A percentile compares a stretch with the other conserved stretches of the same genome.
Conservation (phyloP, 495 filamentous ascomycete genomes). For the Aspergillus avenaceus region DNA sequence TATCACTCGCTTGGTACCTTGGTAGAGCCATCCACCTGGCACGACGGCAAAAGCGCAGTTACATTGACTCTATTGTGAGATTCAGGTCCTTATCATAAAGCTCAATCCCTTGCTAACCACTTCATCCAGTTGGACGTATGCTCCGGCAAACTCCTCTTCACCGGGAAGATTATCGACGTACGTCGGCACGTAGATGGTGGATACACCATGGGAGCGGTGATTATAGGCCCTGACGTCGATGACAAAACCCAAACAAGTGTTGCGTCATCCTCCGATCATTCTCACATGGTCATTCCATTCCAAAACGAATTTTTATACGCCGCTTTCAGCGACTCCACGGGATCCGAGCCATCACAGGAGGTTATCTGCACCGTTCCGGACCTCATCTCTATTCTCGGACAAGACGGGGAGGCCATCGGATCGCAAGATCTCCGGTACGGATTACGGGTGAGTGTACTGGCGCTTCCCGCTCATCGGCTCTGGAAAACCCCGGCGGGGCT, state of each 20-base stretch:
- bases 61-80: background rate
- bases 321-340: slow-evolving; percentile 11
- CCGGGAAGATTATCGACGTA: slow-evolving; percentile 59
- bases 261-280: background rate
- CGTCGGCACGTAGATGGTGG: slow-evolving; percentile 47
- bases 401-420: slow-evolving; percentile 29
- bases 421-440: slow-evolving; percentile 35
- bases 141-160: slow-evolving; percentile 50
- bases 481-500: too few species aligned
- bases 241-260: slow-evolving; percentile 12
- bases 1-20: background rate
- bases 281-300: slow-evolving; percentile 52
- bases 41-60: background rate
- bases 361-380: slow-evolving; percentile 30
- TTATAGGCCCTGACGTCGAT: slow-evolving; percentile 32
- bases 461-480: background rate
- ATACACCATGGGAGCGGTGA: slow-evolving; percentile 53
- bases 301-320: slow-evolving; percentile 62
- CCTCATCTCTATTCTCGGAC: slow-evolving; percentile 27
- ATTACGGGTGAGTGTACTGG: slow-evolving; percentile 21
- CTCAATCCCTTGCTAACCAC: too few species aligned
- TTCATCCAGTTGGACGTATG: slow-evolving; percentile 27
- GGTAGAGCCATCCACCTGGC: background rate
- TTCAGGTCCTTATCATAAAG: too few species aligned
- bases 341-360: slow-evolving; percentile 17